Evolutionary conservation across 345 rosid species (phyloP).

Genomic region (Cardiospermum halicacabum): DNA sequence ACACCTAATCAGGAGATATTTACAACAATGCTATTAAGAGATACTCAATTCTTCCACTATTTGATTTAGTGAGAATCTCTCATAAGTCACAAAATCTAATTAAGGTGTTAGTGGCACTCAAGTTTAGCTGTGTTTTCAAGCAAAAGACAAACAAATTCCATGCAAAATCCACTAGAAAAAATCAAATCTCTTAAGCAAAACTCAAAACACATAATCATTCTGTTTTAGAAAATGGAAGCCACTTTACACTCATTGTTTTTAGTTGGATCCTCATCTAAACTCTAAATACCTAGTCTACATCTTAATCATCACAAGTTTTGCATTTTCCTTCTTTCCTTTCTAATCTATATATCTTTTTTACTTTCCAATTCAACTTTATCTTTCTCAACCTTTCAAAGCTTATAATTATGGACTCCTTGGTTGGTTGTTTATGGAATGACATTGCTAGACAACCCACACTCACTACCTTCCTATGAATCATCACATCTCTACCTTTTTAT

Average conservation of each 20-base stretch:
- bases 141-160: constrained; percentile 5
- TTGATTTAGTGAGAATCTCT: too few relatives aligned
- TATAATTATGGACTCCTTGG: constrained; percentile 29
- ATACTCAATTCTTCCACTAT: too few relatives aligned
- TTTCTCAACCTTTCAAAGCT: constrained; percentile 34
- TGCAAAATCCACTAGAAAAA: constrained; percentile 29
- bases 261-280: constrained; percentile 35
- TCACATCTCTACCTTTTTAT: constrained; percentile 6
- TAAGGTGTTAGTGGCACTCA: neutral
- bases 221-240: constrained; percentile 40
- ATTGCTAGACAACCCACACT: constrained; percentile 31
- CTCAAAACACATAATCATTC: constrained; percentile 41
- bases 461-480: constrained; percentile 22
- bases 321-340: neutral
- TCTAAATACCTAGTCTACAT: constrained; percentile 33
- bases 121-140: constrained; percentile 21
- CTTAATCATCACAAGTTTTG: constrained; percentile 42
- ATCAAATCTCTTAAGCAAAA: constrained; percentile 33
- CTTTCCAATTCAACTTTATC: constrained; percentile 12
- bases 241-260: constrained; percentile 19
- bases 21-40: too few relatives aligned
- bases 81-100: neutral
- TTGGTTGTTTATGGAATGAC: constrained; percentile 14
- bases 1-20: too few relatives aligned
- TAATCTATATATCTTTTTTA: neutral